Base-by-base conservation (phyloP, 2,329 filamentous ascomycete genomes). In the Zarea fungicola region DNA sequence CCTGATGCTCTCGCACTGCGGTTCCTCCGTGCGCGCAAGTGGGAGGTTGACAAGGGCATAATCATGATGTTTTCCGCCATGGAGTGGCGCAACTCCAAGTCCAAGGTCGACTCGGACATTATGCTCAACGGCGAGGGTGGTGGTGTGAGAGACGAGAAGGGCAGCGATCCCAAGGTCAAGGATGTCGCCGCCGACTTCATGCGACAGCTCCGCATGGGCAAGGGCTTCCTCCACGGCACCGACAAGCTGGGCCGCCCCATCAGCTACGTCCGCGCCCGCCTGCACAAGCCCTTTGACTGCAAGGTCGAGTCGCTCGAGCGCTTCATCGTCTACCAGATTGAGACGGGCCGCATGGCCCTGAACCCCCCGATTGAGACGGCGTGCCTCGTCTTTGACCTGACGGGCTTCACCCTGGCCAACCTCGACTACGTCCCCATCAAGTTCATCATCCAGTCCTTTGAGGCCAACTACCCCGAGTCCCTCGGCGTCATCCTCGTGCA, bases 361-460 rank as follows among this genome's bases (percentile, higher is more conserved):
- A 36, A 49, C 6, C 40, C 52, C 13, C 51, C 52, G 6, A 49
- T 56, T 22, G 55, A 57, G 39, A 57, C 55, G 9, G 55, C 52
- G n/a, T 58, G 55, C 25, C 52, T 89, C 50, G 65, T 89, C 45
- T 89, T 89, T 60, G 85, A 89, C 64, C 83, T 89, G 77, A 84
- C 76, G 7, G 74, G 78, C 53, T 89, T 89, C 61, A 77, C 77
- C 13, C 71, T 89, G 62, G 75, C 81, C 10, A 89, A 89, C 66
- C 88, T 89, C 76, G 85, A 89, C 64, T 89, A 88, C 62, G 75
- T 81, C 0, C 84, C 85, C 0, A 82, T 89, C 44, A 89, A 87
- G 57, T 89, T 88, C 68, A 85, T 89, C 71, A 86, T 89, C 65
- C 85, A 87, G 57, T 85, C 84, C 60, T 87, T 89, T 58, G 85